Evolutionary conservation across 1,284 basidiomycete species (phyloP), one percentile per base, ranked within the genome.

Genomic region (Bjerkandera adusta): DNA sequence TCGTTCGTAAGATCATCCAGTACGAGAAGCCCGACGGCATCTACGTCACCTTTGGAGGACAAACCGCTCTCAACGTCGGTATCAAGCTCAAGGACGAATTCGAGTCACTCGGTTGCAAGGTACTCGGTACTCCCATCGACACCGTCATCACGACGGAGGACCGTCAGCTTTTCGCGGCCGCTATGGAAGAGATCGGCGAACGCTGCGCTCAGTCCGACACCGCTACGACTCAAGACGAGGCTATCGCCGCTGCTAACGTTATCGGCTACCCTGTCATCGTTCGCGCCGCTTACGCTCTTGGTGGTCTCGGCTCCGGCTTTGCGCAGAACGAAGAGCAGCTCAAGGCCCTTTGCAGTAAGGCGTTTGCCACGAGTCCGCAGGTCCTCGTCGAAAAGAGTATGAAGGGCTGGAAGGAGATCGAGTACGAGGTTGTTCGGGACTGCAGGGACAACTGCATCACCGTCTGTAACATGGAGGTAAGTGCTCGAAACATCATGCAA

Each of bases 321-420:
- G 96, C 96, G 34, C 83, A 93, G 67, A 76, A 97, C 62, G 92
- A 93, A 65, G 76, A 71, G 15, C 91, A 97, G 72, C 76, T 98
- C 53, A 79, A 82, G 58, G 89, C 90, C 43, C 73, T 98, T 21
- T 97, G 94, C 64, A 78, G 74, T 58, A 96, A 95, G 72, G 94
- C 96, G 11, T 97, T 99, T 65, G 95, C 96, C 38, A 97, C 92
- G 26, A 92, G 89, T 58, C 94, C 96, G 40, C 96, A 99, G 71
- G 95, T 99, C 1, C 76, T 99, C 21, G 92, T 99, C 20, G 96
- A 99, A 76, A 96, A 86, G 77, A 94, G 91, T 64, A 98, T 99
- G 95, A 97, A 98, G 72, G 96, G 96, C 11, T 98, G 94, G 94
- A 98, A 99, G 72, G 96, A 99, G 74, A 93, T 98, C 57, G 96